Base-by-base conservation (phyloP, 208 protist genomes). In the Trypanosoma rangeli region DNA sequence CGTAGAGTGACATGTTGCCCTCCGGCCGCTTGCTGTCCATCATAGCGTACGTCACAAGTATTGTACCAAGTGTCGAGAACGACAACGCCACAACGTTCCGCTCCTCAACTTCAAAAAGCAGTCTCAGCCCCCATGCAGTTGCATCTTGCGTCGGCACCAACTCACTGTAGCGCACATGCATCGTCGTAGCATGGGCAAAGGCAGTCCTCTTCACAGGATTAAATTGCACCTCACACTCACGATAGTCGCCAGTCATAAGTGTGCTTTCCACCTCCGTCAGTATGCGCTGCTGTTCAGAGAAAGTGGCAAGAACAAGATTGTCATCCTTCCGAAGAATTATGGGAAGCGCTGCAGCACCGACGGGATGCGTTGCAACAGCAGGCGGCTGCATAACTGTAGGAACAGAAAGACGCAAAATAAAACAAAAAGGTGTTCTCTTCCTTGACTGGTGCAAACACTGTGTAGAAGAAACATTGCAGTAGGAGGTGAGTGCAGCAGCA, bases 151-250 rank as follows among this genome's bases (percentile, higher is more conserved):
- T 33, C 48, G 72, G 65, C 3, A 80, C 35, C 29, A 92, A 80
- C 59, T 90, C 78, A 54, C 79, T 83, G 79, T 86, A 92, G 24
- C 80, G 82, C 46, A 94, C 75, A 65, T 83, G 82, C 5, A 81
- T 90, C 10, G 87, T 90, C 5, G 79, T 87, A 22, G 87, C 90
- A 71, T 95, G 90, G n/a, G 87, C 90, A 61, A 93, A 95, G 53
- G 58, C 68, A 7, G 64, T 78, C n/a, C 71, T 62, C 5, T 68
- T 55, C 8, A 64, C 73, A 0, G 90, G 87, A 73, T 93, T 83
- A 65, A 93, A 90, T 52, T 59, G 73, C 22, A 95, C 76, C 72
- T 92, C 86, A 67, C 87, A 93, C 70, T 93, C 90, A 24, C 85
- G 77, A 68, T 93, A 95, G 79, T 95, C 90, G 16, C 90, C 90